A percentile compares a stretch with the other conserved stretches of the same genome.
Conservation (phyloP, 129 eudicot species). For the Helianthus tuberosus region DNA sequence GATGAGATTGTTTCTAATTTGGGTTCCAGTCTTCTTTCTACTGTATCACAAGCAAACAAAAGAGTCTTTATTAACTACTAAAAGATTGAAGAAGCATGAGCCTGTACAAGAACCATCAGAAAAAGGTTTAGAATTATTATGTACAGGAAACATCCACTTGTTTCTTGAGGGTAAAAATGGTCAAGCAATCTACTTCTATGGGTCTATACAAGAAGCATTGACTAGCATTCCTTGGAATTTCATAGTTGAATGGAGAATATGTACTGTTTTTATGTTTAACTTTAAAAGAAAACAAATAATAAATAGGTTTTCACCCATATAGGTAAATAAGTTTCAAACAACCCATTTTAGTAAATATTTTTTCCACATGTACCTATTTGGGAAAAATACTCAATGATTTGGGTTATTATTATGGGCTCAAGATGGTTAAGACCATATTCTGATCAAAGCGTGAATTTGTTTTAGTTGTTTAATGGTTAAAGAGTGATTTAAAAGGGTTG, state of each 20-base stretch:
- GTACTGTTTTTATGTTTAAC: no score
- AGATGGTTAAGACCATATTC: conserved; percentile 38
- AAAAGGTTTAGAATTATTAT: conserved; percentile 74
- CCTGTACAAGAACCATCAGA: conserved; percentile 83
- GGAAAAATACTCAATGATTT: neutral
- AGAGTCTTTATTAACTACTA: conserved; percentile 76
- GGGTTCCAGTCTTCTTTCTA: conserved; percentile 84
- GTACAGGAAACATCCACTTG: conserved; percentile 61
- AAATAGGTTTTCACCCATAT: no score
- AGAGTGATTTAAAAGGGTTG: conserved; percentile 11
- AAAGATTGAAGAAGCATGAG: conserved; percentile 61
- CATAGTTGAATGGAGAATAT: no score
- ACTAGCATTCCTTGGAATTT: no score
- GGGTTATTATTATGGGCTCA: conserved; percentile 28
- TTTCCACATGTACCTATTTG: no score
- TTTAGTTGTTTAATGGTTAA: conserved; percentile 31
- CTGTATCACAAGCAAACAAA: conserved; percentile 80
- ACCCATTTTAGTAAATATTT: no score
- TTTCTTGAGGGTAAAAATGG: conserved; percentile 90
- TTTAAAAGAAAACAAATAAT: no score
- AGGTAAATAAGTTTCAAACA: no score
- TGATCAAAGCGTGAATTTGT: conserved; percentile 29
- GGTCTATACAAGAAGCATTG: conserved; percentile 27
- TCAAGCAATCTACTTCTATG: conserved; percentile 74
- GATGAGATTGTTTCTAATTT: conserved; percentile 78